Base-by-base conservation (phyloP, 345 rosid species). In the Rhizophora mangle region DNA sequence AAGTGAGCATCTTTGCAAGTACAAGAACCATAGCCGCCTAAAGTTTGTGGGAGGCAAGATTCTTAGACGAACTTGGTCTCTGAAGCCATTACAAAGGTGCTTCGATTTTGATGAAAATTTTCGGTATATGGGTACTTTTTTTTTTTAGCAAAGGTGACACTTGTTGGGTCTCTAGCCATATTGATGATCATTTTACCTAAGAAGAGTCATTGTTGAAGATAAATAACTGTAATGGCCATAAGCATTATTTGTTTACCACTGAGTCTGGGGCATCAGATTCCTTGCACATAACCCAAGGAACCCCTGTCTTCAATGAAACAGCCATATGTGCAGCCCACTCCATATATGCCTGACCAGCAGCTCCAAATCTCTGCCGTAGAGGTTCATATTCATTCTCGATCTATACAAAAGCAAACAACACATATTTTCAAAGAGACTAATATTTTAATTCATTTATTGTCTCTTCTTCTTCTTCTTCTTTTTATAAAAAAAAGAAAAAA, bases 231-330 rank as follows among this genome's bases (percentile, higher is more conserved):
- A 43, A 43, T 13, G 19, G 49, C 49, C 49, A 13, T 13, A 13
- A 13, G 49, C 49, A 13, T 43, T 13, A 43, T 43, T 43, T 36
- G 20, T 29, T 58, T 63, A 72, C 80, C 53, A 76, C 65, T 1
- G 76, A 73, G 29, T 72, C 76, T 1, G 80, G 76, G 43, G 80
- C 80, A 72, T 76, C 80, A 49, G n/a, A 68, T 64, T 76, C 57
- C 65, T 76, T 76, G 76, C 80, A 72, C 80, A 76, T 76, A 32
- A 76, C 76, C 76, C 80, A 72, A n/a, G 76, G 80, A 63, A 76
- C 73, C 51, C 80, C 80, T 30, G 80, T 72, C 16, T 64, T 51
- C 31, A 49, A 43, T n/a, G 63, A 63, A 63, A 68, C 29, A 46
- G 80, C 80, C 80, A 76, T 72, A 0, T 57, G 20, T 62, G 80